Conservation (phyloP, 1,284 basidiomycete species). For the Vanrija pseudolonga region DNA sequence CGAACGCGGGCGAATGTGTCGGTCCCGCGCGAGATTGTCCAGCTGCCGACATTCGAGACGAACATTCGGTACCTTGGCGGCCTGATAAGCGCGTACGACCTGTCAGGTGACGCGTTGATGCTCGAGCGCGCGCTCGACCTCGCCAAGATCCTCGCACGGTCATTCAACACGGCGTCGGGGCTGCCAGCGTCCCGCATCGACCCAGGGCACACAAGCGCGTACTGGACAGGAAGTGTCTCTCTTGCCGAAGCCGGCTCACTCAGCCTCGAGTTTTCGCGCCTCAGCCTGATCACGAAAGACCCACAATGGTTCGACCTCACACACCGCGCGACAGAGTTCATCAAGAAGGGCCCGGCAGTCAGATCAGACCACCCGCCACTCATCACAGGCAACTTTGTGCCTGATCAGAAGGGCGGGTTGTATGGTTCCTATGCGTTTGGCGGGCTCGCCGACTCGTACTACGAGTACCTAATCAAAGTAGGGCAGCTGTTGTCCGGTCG, state of each 20-base stretch:
- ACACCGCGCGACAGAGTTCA: conserved; percentile 53
- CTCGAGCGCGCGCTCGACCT: conserved; percentile 55
- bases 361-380: conserved; percentile 31
- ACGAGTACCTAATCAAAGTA: conserved; percentile 57
- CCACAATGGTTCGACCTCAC: conserved; percentile 54
- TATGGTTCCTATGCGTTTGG: conserved; percentile 49
- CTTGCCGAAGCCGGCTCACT: conserved; percentile 52
- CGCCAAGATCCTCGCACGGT: conserved; percentile 52
- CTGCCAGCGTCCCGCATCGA: conserved; percentile 48
- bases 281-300: conserved; percentile 54
- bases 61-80: conserved; percentile 87
- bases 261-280: conserved; percentile 55
- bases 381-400: conserved; percentile 46
- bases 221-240: conserved; percentile 27
- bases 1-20: background rate
- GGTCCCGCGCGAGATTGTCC: conserved; percentile 55
- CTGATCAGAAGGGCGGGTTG: conserved; percentile 33
- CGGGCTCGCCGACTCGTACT: conserved; percentile 53
- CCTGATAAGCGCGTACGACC: conserved; percentile 74
- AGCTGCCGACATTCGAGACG: conserved; percentile 73
- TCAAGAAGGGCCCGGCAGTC: conserved; percentile 49
- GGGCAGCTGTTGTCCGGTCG: conserved; percentile 52
- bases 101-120: conserved; percentile 60
- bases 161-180: conserved; percentile 53
- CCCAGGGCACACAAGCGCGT: conserved; percentile 32